A percentile compares a stretch with the other conserved stretches of the same genome.
These are phyloP conservation scores for Cyphellophora europaea DNA, from an alignment of 2,329 filamentous ascomycete genomes.

Conservation along the genomic window DNA sequence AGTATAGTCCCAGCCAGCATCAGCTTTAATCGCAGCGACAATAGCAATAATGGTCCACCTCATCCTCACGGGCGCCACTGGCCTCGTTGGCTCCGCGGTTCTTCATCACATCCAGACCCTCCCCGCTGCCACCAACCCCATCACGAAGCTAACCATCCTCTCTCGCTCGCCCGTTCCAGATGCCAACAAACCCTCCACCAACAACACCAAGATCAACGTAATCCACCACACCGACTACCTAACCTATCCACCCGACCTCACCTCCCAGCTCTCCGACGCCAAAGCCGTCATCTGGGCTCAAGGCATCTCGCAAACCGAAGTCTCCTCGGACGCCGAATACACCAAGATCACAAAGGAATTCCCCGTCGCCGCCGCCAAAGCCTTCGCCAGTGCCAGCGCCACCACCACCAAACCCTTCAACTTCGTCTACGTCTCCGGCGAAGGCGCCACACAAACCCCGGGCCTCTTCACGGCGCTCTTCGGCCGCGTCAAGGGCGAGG, in stretches of 20 bases:
- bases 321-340: conserved; percentile 56
- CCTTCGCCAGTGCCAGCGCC: conserved; percentile 39
- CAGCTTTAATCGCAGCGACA: too few relatives aligned
- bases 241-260: conserved; percentile 47
- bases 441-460: conserved; percentile 47
- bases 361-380: conserved; percentile 52
- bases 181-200: conserved; percentile 39
- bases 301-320: conserved; percentile 53
- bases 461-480: conserved; percentile 49
- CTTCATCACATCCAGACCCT: conserved; percentile 54
- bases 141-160: conserved; percentile 60
- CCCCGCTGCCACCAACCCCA: conserved; percentile 16
- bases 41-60: conserved; percentile 48
- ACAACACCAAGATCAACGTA: conserved; percentile 50
- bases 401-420: conserved; percentile 44
- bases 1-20: too few relatives aligned
- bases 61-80: conserved; percentile 60
- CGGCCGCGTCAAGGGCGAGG: conserved; percentile 57
- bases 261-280: conserved; percentile 54
- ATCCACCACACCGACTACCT: conserved; percentile 61
- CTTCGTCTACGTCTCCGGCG: conserved; percentile 63
- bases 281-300: conserved; percentile 65
- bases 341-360: conserved; percentile 60
- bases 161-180: conserved; percentile 53
- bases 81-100: conserved; percentile 52